Conservation (phyloP, 306 rosid species). For the Sicyos edulis region DNA sequence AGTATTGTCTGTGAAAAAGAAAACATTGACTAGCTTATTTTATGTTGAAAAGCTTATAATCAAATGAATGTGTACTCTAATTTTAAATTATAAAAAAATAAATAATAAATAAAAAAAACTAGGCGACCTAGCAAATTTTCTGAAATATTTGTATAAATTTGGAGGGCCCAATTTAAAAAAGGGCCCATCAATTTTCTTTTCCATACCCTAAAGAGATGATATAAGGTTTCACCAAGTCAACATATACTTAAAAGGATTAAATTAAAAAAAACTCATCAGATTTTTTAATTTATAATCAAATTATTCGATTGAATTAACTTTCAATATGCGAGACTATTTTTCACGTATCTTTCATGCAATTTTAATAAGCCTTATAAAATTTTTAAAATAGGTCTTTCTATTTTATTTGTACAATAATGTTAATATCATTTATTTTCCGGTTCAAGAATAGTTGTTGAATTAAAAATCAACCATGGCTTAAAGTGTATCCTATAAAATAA, state of each 20-base stretch:
- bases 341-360: neutral
- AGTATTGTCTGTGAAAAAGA: too few species aligned
- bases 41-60: neutral
- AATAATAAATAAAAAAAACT: neutral
- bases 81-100: neutral
- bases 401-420: neutral
- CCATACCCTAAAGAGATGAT: neutral
- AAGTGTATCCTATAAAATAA: neutral
- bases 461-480: neutral
- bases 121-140: neutral
- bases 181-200: conserved; percentile 10
- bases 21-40: neutral
- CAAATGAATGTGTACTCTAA: neutral
- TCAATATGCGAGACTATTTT: neutral
- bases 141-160: neutral
- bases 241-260: neutral
- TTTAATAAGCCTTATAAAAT: neutral
- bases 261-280: neutral
- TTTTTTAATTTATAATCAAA: neutral
- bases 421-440: neutral
- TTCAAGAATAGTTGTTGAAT: neutral
- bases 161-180: neutral
- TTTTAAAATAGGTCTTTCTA: neutral
- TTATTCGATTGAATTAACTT: neutral
- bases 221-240: conserved; percentile 15